Conservation (phyloP, 176 grass and related monocot genomes). For the Canna indica region DNA sequence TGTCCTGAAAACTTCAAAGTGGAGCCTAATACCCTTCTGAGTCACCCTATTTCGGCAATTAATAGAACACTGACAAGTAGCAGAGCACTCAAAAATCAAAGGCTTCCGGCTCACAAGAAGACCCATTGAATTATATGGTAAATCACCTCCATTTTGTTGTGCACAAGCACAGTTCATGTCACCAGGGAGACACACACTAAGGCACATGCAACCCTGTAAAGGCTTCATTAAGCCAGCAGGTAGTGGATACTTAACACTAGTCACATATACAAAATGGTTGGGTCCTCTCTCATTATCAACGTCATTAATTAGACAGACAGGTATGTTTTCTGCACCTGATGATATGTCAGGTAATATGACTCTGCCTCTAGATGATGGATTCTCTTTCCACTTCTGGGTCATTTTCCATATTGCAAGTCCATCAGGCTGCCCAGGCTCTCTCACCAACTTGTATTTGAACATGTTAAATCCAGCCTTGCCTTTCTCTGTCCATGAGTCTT, state of each 20-base stretch:
- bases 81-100: slow-evolving; percentile 61
- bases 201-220: slow-evolving; percentile 45
- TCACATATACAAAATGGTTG: slow-evolving; percentile 59
- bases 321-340: slow-evolving; percentile 62
- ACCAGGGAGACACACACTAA: slow-evolving; percentile 60
- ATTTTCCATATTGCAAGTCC: slow-evolving; percentile 60
- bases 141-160: slow-evolving; percentile 48
- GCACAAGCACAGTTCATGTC: slow-evolving; percentile 53
- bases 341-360: slow-evolving; percentile 77
- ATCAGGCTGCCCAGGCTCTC: slow-evolving; percentile 66
- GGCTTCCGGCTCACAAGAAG: slow-evolving; percentile 62
- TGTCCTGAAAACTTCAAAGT: slow-evolving; percentile 95
- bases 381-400: slow-evolving; percentile 73
- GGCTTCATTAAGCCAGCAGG: slow-evolving; percentile 40
- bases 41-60: slow-evolving; percentile 79
- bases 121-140: slow-evolving; percentile 78
- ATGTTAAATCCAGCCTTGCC: slow-evolving; percentile 47
- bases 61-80: slow-evolving; percentile 54
- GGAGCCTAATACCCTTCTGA: slow-evolving; percentile 58
- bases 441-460: slow-evolving; percentile 83
- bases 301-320: slow-evolving; percentile 85
- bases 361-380: slow-evolving; percentile 43
- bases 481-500: slow-evolving; percentile 72
- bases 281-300: slow-evolving; percentile 64
- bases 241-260: slow-evolving; percentile 34